Percentiles rank a stretch among this genome's conserved stretches.
These are phyloP conservation scores for Lepiota brunneoincarnata DNA, from an alignment of 768 basidiomycete species.

Conservation along the genomic window DNA sequence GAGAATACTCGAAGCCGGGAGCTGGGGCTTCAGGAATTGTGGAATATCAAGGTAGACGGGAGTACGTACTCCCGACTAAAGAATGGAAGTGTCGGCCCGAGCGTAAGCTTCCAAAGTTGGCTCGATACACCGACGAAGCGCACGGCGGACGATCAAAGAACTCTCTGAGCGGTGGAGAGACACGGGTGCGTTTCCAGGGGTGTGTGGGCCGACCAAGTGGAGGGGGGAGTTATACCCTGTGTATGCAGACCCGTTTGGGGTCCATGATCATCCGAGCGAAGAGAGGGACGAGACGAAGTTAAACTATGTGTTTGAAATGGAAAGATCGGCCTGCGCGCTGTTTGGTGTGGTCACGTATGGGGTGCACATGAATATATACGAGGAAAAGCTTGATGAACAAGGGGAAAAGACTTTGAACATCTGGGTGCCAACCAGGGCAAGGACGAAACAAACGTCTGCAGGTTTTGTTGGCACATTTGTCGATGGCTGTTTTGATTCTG, in stretches of 20 bases:
- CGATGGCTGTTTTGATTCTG: neutral
- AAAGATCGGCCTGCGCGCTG: slow-evolving; percentile 82
- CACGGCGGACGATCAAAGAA: slow-evolving; percentile 56
- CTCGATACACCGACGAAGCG: slow-evolving; percentile 57
- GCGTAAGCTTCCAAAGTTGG: slow-evolving; percentile 50
- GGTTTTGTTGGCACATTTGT: neutral
- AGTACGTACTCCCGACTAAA: slow-evolving; percentile 21
- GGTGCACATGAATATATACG: slow-evolving; percentile 83
- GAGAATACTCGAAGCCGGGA: slow-evolving; percentile 42
- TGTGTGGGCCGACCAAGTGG: slow-evolving; percentile 81
- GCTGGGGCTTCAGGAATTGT: slow-evolving; percentile 31
- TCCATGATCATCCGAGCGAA: slow-evolving; percentile 42
- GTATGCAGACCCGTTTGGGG: slow-evolving; percentile 68
- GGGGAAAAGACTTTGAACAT: slow-evolving; percentile 47
- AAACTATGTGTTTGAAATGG: slow-evolving; percentile 86
- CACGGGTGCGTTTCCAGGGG: slow-evolving; percentile 52
- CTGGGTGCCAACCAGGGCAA: slow-evolving; percentile 87
- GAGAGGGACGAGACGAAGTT: slow-evolving; percentile 28
- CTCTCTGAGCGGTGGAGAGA: slow-evolving; percentile 79
- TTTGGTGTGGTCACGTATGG: slow-evolving; percentile 93
- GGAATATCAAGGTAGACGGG: slow-evolving; percentile 36
- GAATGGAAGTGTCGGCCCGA: slow-evolving; percentile 26
- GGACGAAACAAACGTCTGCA: slow-evolving; percentile 85
- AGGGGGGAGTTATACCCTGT: slow-evolving; percentile 80
- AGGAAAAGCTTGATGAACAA: slow-evolving; percentile 31